phyloP scores from a whole-genome alignment of 2,329 filamentous ascomycete genomes.

The Pseudocercospora eumusae region DNA sequence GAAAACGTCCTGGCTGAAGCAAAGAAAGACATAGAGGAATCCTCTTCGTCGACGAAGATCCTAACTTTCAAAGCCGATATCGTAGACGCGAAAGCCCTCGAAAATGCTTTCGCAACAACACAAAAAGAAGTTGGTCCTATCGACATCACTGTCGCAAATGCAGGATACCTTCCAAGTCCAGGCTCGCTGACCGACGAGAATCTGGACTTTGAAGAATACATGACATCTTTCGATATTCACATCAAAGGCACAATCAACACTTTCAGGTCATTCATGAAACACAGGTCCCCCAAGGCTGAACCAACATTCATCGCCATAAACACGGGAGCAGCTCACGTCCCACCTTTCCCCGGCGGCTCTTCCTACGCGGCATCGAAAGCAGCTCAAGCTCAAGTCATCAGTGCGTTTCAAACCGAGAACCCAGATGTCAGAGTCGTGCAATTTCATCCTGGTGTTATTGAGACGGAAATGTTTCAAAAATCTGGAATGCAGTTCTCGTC shows the following conservation, averaged over 20 bases:
- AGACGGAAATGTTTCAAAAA: constrained; percentile 41
- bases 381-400: constrained; percentile 42
- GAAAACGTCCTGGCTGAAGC: constrained; percentile 13
- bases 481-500: constrained; percentile 8
- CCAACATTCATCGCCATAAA: constrained; percentile 21
- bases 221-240: constrained; percentile 23
- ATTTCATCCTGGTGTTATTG: constrained; percentile 48
- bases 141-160: constrained; percentile 22
- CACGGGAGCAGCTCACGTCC: constrained; percentile 22
- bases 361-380: constrained; percentile 43
- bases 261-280: constrained; percentile 17
- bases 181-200: constrained; percentile 1
- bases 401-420: constrained; percentile 43
- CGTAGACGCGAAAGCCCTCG: constrained; percentile 16
- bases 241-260: constrained; percentile 21
- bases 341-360: constrained; percentile 26
- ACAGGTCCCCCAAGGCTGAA: neutral
- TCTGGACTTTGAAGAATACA: constrained; percentile 19
- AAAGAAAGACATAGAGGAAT: constrained; percentile 15
- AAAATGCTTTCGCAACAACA: constrained; percentile 12
- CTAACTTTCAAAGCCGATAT: constrained; percentile 25
- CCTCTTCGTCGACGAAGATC: constrained; percentile 12
- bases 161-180: constrained; percentile 13
- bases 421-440: constrained; percentile 43
- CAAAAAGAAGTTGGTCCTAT: constrained; percentile 15